Percentiles rank a stretch among this genome's conserved stretches.
phyloP scores from a whole-genome alignment of 768 basidiomycete species.

The Artomyces pyxidatus region DNA sequence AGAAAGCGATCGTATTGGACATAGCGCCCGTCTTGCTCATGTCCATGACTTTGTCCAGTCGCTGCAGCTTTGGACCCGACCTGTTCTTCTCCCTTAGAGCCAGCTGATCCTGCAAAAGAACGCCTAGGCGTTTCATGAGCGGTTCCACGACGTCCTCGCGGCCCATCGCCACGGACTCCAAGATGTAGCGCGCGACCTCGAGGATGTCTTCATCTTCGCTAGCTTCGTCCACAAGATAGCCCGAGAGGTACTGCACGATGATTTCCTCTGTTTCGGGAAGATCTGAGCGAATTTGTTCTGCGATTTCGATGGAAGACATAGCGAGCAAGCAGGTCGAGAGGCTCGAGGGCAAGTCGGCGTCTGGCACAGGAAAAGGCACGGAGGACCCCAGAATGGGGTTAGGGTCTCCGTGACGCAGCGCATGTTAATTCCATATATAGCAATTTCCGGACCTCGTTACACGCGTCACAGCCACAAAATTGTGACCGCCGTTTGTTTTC shows the following conservation, averaged over 20 bases:
- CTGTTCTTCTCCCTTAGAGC: constrained; percentile 42
- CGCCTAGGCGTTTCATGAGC: constrained; percentile 57
- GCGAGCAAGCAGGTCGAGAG: too few species aligned
- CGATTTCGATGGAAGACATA: constrained; percentile 71
- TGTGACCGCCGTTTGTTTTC: not conserved
- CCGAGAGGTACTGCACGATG: constrained; percentile 80
- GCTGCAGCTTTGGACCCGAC: constrained; percentile 58
- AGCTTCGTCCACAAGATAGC: constrained; percentile 83
- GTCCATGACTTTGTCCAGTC: constrained; percentile 82
- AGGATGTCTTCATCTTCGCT: constrained; percentile 84
- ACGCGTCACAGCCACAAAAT: too few species aligned
- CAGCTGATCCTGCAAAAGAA: constrained; percentile 59
- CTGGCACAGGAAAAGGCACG: too few species aligned
- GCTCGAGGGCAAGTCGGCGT: too few species aligned
- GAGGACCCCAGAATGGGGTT: too few species aligned
- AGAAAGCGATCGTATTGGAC: constrained; percentile 71
- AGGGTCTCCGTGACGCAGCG: too few species aligned
- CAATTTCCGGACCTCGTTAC: too few species aligned
- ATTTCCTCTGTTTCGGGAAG: constrained; percentile 80
- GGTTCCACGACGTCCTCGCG: constrained; percentile 48
- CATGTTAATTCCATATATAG: too few species aligned
- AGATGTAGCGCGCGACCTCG: constrained; percentile 63
- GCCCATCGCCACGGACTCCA: constrained; percentile 68
- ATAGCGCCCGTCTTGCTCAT: constrained; percentile 74
- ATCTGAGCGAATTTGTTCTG: constrained; percentile 62